Base-by-base conservation (phyloP, 2,329 filamentous ascomycete species). In the Phaeomoniella chlamydospora region DNA sequence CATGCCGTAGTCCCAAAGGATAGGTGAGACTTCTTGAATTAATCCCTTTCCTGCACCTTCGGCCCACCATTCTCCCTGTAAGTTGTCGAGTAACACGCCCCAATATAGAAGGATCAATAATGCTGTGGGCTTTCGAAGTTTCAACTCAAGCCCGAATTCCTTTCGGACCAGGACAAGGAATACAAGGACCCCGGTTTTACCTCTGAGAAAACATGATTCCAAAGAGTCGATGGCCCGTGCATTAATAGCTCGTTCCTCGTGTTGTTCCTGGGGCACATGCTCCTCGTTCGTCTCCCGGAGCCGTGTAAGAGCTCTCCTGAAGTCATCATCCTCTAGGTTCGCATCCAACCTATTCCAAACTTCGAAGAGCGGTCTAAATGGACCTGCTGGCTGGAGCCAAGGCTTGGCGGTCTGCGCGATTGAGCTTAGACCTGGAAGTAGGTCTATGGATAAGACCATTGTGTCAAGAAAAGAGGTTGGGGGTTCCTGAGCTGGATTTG, bases 51-150 rank as follows among this genome's bases (percentile, higher is more conserved):
- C 54, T 3, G 54, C 55, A 6, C 49, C 47, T 14, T 44, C 45
- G n/a, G 53, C 52, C 54, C 54, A 57, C 54, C 54, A 57, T 33
- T 49, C 39, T 4, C 47, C 49, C 42, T 57, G 46, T 15, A 57
- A 41, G 30, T 52, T 43, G 4, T 48, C 47, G 2, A 58, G 43
- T 3, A 57, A 30, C 9, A 54, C 52, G 1, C 51, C 54, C 55
- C 55, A 58, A 33, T 58, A 49, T 48, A 54, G 49, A 9, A 57
- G 47, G 15, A 56, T 49, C 29, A 58, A 35, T 6, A 58, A 37
- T 1, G 54, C 43, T 15, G 56, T 39, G 2, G 52, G 49, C 30
- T 52, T 46, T 2, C 52, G 50, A 14, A 47, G 45, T 22, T 45
- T 43, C 22, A 57, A 37, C 29, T 46, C 45, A 13, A 49, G 45